A percentile compares a stretch with the other conserved stretches of the same genome.
phyloP scores from a whole-genome alignment of 306 rosid genomes.

The Vigna mungo region DNA sequence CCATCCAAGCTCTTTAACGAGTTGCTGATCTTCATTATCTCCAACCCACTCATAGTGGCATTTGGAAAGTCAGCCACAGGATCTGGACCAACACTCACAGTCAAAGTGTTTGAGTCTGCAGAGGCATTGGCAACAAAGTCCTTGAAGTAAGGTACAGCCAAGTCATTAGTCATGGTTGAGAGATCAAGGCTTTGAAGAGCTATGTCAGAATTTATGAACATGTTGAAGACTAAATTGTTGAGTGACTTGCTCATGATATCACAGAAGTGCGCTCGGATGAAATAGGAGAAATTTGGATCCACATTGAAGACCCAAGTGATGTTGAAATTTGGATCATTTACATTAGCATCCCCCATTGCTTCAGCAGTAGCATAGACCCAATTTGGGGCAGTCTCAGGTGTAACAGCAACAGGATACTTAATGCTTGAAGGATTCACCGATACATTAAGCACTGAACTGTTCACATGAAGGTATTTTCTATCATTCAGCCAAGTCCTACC shows the following conservation, averaged over 20 bases:
- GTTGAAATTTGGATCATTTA: constrained; percentile 69
- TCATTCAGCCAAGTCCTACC: constrained; percentile 89
- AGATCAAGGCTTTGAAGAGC: constrained; percentile 72
- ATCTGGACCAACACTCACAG: constrained; percentile 88
- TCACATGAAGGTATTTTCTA: constrained; percentile 72
- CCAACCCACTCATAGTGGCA: constrained; percentile 85
- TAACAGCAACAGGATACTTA: constrained; percentile 58
- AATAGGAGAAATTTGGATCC: constrained; percentile 66
- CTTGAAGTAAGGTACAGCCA: constrained; percentile 67
- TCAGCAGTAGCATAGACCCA: constrained; percentile 89
- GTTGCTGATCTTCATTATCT: constrained; percentile 80
- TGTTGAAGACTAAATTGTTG: constrained; percentile 72
- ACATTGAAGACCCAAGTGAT: constrained; percentile 82
- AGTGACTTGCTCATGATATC: constrained; percentile 76
- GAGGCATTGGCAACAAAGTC: constrained; percentile 69
- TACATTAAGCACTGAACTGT: constrained; percentile 68
- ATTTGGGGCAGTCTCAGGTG: constrained; percentile 81
- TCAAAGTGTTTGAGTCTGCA: constrained; percentile 55
- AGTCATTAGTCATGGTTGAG: constrained; percentile 58
- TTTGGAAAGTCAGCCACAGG: constrained; percentile 56
- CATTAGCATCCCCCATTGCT: constrained; percentile 70
- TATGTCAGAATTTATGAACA: constrained; percentile 66
- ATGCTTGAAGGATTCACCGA: constrained; percentile 62
- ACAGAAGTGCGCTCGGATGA: constrained; percentile 77
- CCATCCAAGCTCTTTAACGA: constrained; percentile 68